Conservation (phyloP, 345 rosid species). For the Lepidium aucheri region DNA sequence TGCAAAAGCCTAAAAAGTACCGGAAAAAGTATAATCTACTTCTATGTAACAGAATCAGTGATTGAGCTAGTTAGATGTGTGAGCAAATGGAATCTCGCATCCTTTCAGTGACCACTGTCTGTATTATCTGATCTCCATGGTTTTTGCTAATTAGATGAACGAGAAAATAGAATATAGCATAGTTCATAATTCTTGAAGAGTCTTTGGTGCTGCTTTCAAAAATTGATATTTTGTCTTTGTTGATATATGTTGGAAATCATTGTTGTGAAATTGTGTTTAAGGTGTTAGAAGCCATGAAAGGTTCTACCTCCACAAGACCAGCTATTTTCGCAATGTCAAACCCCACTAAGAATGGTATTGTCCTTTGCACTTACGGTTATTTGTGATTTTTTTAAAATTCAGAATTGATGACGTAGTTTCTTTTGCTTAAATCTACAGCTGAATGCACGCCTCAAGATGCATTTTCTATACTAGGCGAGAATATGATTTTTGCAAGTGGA, state of each 20-base stretch:
- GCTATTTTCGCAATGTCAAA: slow-evolving; percentile 99
- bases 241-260: background rate
- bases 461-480: slow-evolving; percentile 84
- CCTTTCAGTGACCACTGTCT: background rate
- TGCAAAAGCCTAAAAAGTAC: background rate
- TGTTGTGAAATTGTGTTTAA: slow-evolving; percentile 26
- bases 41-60: background rate
- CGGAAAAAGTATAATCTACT: background rate
- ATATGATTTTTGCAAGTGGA: slow-evolving; percentile 90
- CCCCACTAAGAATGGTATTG: slow-evolving; percentile 82
- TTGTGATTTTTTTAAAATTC: background rate
- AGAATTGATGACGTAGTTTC: background rate
- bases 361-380: background rate
- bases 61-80: background rate
- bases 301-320: slow-evolving; percentile 91
- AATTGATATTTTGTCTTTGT: no score
- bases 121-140: background rate
- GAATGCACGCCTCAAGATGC: slow-evolving; percentile 97
- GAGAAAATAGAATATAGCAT: background rate
- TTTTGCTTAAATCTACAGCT: slow-evolving; percentile 38
- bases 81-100: background rate
- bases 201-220: slow-evolving; percentile 2
- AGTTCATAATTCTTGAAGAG: background rate
- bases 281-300: slow-evolving; percentile 94
- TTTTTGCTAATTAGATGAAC: slow-evolving; percentile 4